Base-by-base conservation (phyloP, 495 filamentous ascomycete species). In the Neurospora sp. region DNA sequence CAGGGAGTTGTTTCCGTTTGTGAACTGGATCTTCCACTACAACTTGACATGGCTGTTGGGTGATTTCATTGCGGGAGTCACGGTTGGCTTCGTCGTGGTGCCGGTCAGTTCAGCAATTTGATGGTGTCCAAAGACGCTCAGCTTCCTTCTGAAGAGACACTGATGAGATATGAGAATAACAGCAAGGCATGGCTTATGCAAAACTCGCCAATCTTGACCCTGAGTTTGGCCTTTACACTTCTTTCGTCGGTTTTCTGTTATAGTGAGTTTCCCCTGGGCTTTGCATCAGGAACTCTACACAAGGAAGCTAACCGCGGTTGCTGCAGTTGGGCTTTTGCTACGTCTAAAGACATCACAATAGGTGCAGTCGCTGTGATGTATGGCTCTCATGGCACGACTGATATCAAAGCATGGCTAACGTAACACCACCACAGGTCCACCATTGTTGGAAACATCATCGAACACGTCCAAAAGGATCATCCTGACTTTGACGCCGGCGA, bases 391-490 rank as follows among this genome's bases (percentile, higher is more conserved):
- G 38, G 44, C 8, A 18, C 40, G 44, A 18, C 16, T 10, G 20
- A 7, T 5, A 61, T 38, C 12, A 3, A 39, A 31, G 69, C 46
- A 14, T 53, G 5, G 7, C 22, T 46, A 74, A 73, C 75, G 1
- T 6, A 11, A 44, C 0, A 69, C 31, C 6, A 18, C 22, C 5
- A 42, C 72, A 92, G 97, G 90, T 99, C 95, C 3, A 96, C 92
- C 16, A 82, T 98, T 66, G 90, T 91, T 3, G 96, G 96, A 46
- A 89, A 90, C 53, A 90, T 97, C 66, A 86, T 98, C 70, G 74
- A 82, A 66, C 79, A 86, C 10, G 91, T 88, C 9, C 77, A 82
- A 39, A 80, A 83, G 35, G 81, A 77, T 40, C 79, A 89, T 53
- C 82, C 78, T 4, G 73, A 79, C 1, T 79, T 85, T 18, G 72